phyloP scores from a whole-genome alignment of 2,329 filamentous ascomycete species.

The Fusarium sublunatum region DNA sequence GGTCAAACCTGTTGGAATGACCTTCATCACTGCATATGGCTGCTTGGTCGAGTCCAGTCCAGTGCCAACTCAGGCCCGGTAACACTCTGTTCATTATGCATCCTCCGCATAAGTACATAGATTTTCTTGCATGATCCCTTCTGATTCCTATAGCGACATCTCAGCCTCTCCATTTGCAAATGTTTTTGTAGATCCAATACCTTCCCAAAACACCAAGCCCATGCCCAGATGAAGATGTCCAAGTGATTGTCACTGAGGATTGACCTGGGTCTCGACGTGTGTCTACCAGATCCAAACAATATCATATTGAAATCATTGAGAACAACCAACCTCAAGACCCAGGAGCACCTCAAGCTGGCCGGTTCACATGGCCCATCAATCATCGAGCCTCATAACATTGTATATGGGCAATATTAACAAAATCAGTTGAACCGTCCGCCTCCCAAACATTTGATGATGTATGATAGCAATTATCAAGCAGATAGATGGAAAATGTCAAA shows the following conservation, averaged over 20 bases:
- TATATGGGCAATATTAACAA: conserved; percentile 20
- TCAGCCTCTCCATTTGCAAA: conserved; percentile 21
- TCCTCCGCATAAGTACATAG: conserved; percentile 33
- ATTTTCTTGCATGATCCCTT: conserved; percentile 29
- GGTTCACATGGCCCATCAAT: neutral
- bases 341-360: neutral
- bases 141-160: conserved; percentile 18
- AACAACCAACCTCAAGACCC: neutral
- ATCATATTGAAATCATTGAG: conserved; percentile 1
- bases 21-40: conserved; percentile 3
- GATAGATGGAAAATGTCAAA: conserved; percentile 30
- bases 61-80: conserved; percentile 18
- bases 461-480: conserved; percentile 28
- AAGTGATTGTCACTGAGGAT: neutral
- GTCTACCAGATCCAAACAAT: neutral
- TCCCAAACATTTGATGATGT: conserved; percentile 28
- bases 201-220: conserved; percentile 36
- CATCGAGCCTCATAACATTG: conserved; percentile 11
- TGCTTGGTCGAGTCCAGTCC: conserved; percentile 2
- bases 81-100: conserved; percentile 27
- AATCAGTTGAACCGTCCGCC: conserved; percentile 27
- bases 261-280: neutral
- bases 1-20: neutral
- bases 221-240: conserved; percentile 1
- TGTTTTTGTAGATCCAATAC: conserved; percentile 36